Percentiles rank a stretch among this genome's conserved stretches.
Conservation (phyloP, 2,329 filamentous ascomycete species). For the Colletotrichum sp. region DNA sequence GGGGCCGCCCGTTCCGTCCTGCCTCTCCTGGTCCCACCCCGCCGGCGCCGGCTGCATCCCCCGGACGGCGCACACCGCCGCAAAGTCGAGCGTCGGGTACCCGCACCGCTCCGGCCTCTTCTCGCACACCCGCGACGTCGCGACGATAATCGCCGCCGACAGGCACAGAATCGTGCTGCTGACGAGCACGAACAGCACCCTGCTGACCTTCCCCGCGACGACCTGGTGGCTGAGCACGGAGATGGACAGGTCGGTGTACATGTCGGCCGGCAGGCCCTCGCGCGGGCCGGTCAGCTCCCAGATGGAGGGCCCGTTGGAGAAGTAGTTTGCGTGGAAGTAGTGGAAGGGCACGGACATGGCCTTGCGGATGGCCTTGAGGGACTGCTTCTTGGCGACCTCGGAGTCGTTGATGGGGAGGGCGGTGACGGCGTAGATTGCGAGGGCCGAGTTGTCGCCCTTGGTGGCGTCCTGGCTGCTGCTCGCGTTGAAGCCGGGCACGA, state of each 20-base stretch:
- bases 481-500: conserved; percentile 8
- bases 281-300: conserved; percentile 8
- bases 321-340: conserved; percentile 16
- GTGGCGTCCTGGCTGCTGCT: background rate
- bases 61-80: conserved; percentile 9
- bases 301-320: background rate
- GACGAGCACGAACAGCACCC: background rate
- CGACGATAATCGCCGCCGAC: conserved; percentile 1
- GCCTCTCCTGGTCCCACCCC: background rate
- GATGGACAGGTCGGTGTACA: conserved; percentile 13
- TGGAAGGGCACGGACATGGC: conserved; percentile 16
- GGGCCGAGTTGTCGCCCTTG: conserved; percentile 11
- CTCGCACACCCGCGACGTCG: background rate
- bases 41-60: background rate
- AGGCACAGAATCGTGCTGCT: background rate
- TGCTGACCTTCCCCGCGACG: conserved; percentile 9
- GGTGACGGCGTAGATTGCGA: conserved; percentile 18
- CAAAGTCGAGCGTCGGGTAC: conserved; percentile 15
- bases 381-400: conserved; percentile 14
- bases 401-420: conserved; percentile 14
- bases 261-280: background rate
- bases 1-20: background rate
- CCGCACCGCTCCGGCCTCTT: conserved; percentile 15
- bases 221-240: conserved; percentile 15
- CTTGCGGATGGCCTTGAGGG: conserved; percentile 4